A percentile compares a stretch with the other conserved stretches of the same genome.
Conservation (phyloP, 2,329 filamentous ascomycete species). For the Trichoderma sp. region DNA sequence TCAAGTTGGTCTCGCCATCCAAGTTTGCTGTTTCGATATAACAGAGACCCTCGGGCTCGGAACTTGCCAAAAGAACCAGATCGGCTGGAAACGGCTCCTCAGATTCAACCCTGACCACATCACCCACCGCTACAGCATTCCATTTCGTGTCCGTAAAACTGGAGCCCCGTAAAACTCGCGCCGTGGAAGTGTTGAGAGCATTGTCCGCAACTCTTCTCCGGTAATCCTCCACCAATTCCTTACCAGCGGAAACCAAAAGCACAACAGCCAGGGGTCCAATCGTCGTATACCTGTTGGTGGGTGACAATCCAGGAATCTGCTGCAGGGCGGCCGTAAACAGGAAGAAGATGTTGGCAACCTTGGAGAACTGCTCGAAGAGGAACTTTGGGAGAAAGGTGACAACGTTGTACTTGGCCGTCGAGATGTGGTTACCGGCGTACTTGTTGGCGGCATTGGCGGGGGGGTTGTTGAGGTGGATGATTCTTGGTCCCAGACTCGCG, state of each 20-base stretch:
- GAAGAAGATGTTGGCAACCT: slow-evolving; percentile 99
- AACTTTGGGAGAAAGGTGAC: slow-evolving; percentile 95
- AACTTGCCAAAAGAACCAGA: slow-evolving; percentile 86
- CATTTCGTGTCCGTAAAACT: slow-evolving; percentile 84
- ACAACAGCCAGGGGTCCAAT: slow-evolving; percentile 92
- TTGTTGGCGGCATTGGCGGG: slow-evolving; percentile 86
- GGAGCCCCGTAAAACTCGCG: slow-evolving; percentile 78
- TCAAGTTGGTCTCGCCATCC: slow-evolving; percentile 96
- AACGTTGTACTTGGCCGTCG: slow-evolving; percentile 95
- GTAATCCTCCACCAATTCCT: slow-evolving; percentile 92
- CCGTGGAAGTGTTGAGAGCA: slow-evolving; percentile 82
- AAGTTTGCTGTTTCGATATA: slow-evolving; percentile 99
- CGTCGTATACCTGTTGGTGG: slow-evolving; percentile 93
- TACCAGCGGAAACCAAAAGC: slow-evolving; percentile 88
- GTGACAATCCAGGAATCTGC: slow-evolving; percentile 92
- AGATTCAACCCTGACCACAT: slow-evolving; percentile 88
- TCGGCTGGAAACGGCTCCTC: slow-evolving; percentile 95
- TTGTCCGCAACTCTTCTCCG: slow-evolving; percentile 84
- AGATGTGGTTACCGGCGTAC: slow-evolving; percentile 95
- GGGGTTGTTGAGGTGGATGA: slow-evolving; percentile 95
- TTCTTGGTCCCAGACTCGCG: slow-evolving; percentile 82
- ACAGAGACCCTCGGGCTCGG: slow-evolving; percentile 94
- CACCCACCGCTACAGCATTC: slow-evolving; percentile 90
- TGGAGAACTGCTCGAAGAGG: slow-evolving; percentile 96
- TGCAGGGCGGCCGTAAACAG: slow-evolving; percentile 92